Evolutionary conservation across 202 grass and related monocot genomes (phyloP).

Genomic region (Carex sylvatica): DNA sequence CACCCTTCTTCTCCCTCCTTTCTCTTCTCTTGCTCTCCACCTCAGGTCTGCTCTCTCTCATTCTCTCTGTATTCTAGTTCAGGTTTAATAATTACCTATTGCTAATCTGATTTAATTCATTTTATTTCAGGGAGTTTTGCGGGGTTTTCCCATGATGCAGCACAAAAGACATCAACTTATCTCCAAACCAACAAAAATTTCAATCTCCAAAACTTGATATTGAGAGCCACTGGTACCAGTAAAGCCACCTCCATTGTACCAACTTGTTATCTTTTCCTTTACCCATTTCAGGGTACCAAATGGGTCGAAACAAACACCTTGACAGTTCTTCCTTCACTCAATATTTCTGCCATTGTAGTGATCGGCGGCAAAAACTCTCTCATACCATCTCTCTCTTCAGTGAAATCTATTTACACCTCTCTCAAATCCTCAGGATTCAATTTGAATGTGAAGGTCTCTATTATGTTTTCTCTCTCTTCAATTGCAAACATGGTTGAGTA

Average conservation of each 20-base stretch:
- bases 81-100: neutral
- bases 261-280: slow-evolving; percentile 41
- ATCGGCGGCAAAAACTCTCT: slow-evolving; percentile 28
- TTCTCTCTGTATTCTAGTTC: neutral
- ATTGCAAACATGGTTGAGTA: slow-evolving; percentile 32
- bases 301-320: slow-evolving; percentile 28
- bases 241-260: slow-evolving; percentile 28
- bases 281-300: slow-evolving; percentile 36
- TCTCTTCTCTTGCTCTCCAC: slow-evolving; percentile 28
- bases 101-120: neutral
- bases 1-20: slow-evolving; percentile 35
- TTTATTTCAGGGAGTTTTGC: slow-evolving; percentile 46
- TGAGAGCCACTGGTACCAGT: slow-evolving; percentile 12
- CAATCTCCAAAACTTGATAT: slow-evolving; percentile 18
- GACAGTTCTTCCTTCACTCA: slow-evolving; percentile 28
- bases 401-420: slow-evolving; percentile 40
- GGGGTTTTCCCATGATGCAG: slow-evolving; percentile 44
- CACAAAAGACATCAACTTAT: slow-evolving; percentile 29
- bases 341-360: slow-evolving; percentile 42
- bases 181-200: slow-evolving; percentile 26
- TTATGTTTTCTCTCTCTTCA: slow-evolving; percentile 42
- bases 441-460: slow-evolving; percentile 32
- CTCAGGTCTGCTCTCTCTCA: slow-evolving; percentile 40
- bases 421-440: slow-evolving; percentile 30
- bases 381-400: slow-evolving; percentile 18